Conservation (phyloP, 116 monocot genomes). For the Posidonia oceanica region DNA sequence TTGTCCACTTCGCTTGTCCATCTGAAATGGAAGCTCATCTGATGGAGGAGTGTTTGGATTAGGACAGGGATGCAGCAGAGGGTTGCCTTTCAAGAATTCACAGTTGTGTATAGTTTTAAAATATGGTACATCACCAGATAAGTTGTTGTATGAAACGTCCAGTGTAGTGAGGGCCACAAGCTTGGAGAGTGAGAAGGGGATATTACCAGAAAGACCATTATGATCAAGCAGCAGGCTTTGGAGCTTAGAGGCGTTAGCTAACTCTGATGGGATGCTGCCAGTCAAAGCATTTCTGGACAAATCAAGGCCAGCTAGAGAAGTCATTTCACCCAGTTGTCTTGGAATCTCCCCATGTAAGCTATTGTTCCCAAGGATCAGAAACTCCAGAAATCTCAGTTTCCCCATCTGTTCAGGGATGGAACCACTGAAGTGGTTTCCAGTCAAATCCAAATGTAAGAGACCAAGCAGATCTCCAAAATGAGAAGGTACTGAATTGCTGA, state of each 20-base stretch:
- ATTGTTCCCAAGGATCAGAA: slow-evolving; percentile 24
- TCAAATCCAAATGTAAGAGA: slow-evolving; percentile 26
- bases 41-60: slow-evolving; percentile 4
- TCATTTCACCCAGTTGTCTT: slow-evolving; percentile 20
- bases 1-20: not conserved
- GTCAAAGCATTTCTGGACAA: slow-evolving; percentile 38
- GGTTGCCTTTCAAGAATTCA: slow-evolving; percentile 35
- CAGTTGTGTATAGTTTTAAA: slow-evolving; percentile 22
- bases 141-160: slow-evolving; percentile 63
- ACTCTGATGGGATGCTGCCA: slow-evolving; percentile 28
- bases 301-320: slow-evolving; percentile 31
- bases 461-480: slow-evolving; percentile 14
- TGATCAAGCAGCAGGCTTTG: slow-evolving; percentile 32
- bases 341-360: slow-evolving; percentile 33
- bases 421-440: slow-evolving; percentile 23
- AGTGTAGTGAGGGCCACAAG: slow-evolving; percentile 25
- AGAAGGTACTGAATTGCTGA: slow-evolving; percentile 24
- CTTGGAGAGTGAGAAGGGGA: slow-evolving; percentile 25
- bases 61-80: slow-evolving; percentile 26
- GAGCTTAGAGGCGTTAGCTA: slow-evolving; percentile 24
- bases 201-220: slow-evolving; percentile 39
- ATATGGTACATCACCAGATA: slow-evolving; percentile 44
- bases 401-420: slow-evolving; percentile 17
- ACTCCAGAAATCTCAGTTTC: slow-evolving; percentile 11
- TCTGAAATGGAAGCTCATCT: slow-evolving; percentile 2